phyloP scores from a whole-genome alignment of 441 rosid genomes.

The Erodium texanum region DNA sequence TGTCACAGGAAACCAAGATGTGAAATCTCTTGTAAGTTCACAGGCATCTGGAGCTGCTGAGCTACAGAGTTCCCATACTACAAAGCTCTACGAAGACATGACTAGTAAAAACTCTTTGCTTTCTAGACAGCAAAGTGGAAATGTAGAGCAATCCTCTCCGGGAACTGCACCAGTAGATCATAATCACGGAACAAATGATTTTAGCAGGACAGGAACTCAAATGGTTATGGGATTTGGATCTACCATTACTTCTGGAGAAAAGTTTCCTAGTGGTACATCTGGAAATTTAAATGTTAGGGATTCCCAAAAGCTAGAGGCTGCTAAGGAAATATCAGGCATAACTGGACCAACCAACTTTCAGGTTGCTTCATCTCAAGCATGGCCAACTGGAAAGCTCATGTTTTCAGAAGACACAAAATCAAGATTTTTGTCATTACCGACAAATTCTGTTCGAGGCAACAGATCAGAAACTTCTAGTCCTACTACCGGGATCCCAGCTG shows the following conservation, averaged over 20 bases:
- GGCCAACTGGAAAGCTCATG: conserved; percentile 32
- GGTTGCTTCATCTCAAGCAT: conserved; percentile 33
- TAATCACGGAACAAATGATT: conserved; percentile 16
- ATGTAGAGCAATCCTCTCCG: conserved; percentile 32
- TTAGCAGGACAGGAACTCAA: conserved; percentile 28
- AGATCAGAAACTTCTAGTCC: conserved; percentile 26
- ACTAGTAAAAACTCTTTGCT: conserved; percentile 26
- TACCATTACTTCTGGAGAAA: conserved; percentile 23
- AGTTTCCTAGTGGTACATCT: not conserved
- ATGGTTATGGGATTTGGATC: conserved; percentile 24
- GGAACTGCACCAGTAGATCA: conserved; percentile 26
- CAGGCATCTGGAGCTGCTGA: conserved; percentile 24
- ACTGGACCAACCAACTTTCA: conserved; percentile 30
- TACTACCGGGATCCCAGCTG: conserved; percentile 28
- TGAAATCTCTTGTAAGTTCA: conserved; percentile 17
- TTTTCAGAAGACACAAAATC: conserved; percentile 24
- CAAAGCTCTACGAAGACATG: conserved; percentile 25
- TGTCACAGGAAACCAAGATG: conserved; percentile 17
- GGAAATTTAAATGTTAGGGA: conserved; percentile 19
- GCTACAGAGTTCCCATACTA: conserved; percentile 25
- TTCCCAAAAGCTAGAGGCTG: conserved; percentile 25
- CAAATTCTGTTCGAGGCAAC: conserved; percentile 27
- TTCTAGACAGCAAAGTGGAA: conserved; percentile 29
- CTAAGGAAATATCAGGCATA: conserved; percentile 27
- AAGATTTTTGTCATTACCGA: conserved; percentile 13